These are phyloP conservation scores for Saccharomycopsis fermentans DNA, from an alignment of 805 yeast genomes.

Conservation along the genomic window DNA sequence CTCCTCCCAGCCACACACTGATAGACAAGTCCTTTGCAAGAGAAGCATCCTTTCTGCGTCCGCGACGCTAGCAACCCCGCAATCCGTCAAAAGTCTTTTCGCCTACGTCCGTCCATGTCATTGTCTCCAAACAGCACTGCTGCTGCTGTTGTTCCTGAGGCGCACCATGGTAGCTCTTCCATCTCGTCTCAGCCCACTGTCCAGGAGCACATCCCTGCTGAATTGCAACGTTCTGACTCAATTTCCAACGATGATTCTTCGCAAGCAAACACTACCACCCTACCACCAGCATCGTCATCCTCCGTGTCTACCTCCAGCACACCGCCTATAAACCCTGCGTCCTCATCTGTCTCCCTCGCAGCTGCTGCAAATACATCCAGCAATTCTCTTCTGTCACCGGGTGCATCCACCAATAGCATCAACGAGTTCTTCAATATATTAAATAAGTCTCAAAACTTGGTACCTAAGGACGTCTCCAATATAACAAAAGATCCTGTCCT, in stretches of 20 bases:
- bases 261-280: background rate
- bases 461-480: slow-evolving; percentile 13
- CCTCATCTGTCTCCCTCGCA: background rate
- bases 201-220: background rate
- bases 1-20: too few relatives aligned
- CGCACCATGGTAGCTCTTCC: background rate
- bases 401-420: background rate
- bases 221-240: background rate
- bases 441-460: slow-evolving; percentile 1
- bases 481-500: slow-evolving; percentile 12
- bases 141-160: background rate
- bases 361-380: background rate
- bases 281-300: background rate
- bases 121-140: background rate
- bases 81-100: too few relatives aligned
- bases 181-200: too few relatives aligned
- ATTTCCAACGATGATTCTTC: background rate
- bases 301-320: background rate
- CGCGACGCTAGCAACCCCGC: too few relatives aligned
- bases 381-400: background rate
- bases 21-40: too few relatives aligned
- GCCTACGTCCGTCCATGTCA: too few relatives aligned
- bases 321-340: background rate
- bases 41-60: too few relatives aligned
- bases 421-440: background rate